Evolutionary conservation across 2,329 filamentous ascomycete genomes (phyloP), one percentile per base, ranked within the genome.

Genomic region (Ceratocystiopsis sp.): DNA sequence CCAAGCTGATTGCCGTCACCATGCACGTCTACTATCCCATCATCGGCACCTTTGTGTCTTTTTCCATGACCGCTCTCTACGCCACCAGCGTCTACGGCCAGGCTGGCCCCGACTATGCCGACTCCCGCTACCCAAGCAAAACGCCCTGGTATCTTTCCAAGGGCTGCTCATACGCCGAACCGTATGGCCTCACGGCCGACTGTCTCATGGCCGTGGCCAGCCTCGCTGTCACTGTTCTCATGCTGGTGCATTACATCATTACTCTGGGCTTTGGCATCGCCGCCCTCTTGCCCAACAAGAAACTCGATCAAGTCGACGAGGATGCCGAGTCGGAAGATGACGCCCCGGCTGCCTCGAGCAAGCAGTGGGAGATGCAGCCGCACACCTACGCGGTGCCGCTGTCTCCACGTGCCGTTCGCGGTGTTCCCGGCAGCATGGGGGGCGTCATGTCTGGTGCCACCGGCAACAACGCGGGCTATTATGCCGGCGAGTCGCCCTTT

Each of bases 81-180:
- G 61, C 68, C 37, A 68, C 75, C 52, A 79, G 75, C 59, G 61
- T 80, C 46, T 76, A 78, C 57, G 77, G 79, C 40, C 82, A 87
- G 58, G 75, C 80, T 43, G 77, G 78, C 12, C 78, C 80, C 29
- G 83, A 89, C 60, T 73, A 78, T 54, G 73, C 72, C 50, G 82
- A 89, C 58, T 61, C 72, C 7, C 58, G 65, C 37, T 70, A 77
- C 52, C 71, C 70, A 6, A 76, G 77, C 52, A 65, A 67, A 21
- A 67, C 74, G 21, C 71, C 80, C 8, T 89, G 83, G 83, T 87
- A 86, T 57, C 73, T 87, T 51, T 70, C 71, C 43, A 75, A 80
- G 57, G 74, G 72, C 48, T 89, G 83, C 61, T 64, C 60, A 42
- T 66, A 79, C 35, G 76, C 78, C 2, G 64, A 63, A 42, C 63